A percentile compares a stretch with the other conserved stretches of the same genome.
These are phyloP conservation scores for Chlamydomonas eustigma DNA, from an alignment of 139 green algal species.

Conservation along the genomic window DNA sequence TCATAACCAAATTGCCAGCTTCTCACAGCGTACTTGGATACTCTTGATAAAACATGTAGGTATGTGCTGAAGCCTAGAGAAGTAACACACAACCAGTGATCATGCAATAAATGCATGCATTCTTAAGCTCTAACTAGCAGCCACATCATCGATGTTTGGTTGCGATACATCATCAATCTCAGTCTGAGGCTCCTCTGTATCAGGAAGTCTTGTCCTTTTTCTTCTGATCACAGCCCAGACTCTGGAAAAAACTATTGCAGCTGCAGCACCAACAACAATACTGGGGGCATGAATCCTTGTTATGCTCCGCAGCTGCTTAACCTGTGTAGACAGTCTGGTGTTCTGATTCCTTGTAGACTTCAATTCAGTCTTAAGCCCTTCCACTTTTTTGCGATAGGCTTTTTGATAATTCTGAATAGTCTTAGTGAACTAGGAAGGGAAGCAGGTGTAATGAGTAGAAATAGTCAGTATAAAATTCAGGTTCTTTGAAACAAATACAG, in stretches of 20 bases:
- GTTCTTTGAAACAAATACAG: too few relatives aligned
- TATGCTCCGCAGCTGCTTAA: conserved; percentile 6
- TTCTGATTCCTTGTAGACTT: not conserved
- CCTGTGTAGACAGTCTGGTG: conserved; percentile 6
- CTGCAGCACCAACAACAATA: not conserved
- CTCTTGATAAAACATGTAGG: too few relatives aligned
- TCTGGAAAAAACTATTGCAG: not conserved
- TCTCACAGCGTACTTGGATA: too few relatives aligned
- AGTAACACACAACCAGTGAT: too few relatives aligned
- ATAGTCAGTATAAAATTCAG: too few relatives aligned
- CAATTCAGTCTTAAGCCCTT: conserved; percentile 41
- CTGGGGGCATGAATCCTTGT: not conserved
- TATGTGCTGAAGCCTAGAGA: too few relatives aligned
- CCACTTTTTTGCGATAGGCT: conserved; percentile 52
- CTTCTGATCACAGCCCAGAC: not conserved
- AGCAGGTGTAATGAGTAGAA: conserved; percentile 20
- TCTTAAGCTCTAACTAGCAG: too few relatives aligned
- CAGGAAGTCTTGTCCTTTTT: too few relatives aligned
- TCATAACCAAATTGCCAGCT: too few relatives aligned
- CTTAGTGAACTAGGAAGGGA: conserved; percentile 47
- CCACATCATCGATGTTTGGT: not conserved
- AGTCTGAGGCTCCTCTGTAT: too few relatives aligned
- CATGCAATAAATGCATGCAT: too few relatives aligned
- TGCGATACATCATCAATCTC: not conserved
- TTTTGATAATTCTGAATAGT: conserved; percentile 64